These are phyloP conservation scores for Microdochium bolleyi DNA, from an alignment of 2,329 filamentous ascomycete species.

Conservation along the genomic window DNA sequence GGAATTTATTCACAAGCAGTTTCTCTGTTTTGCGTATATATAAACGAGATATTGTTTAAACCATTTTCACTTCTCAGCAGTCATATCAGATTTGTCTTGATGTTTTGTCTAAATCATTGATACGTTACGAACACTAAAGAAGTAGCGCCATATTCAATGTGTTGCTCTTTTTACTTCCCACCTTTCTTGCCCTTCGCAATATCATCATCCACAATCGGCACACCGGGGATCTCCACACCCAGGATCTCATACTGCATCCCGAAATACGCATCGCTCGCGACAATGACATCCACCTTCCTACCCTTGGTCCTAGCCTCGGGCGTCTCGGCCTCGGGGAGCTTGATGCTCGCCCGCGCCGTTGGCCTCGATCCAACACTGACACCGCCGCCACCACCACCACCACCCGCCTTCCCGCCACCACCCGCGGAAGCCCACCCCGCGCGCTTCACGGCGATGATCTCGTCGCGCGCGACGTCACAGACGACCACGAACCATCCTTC, in stretches of 20 bases:
- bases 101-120: too few relatives aligned
- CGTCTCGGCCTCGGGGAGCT: conserved; percentile 42
- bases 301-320: conserved; percentile 28
- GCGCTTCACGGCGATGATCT: conserved; percentile 80
- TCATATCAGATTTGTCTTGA: too few relatives aligned
- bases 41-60: too few relatives aligned
- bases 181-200: conserved; percentile 32
- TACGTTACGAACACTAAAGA: too few relatives aligned
- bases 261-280: conserved; percentile 83
- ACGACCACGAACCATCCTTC: conserved; percentile 89
- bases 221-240: conserved; percentile 42
- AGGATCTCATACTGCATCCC: conserved; percentile 54
- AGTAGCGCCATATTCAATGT: too few relatives aligned
- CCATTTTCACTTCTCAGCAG: too few relatives aligned
- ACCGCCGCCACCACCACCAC: conserved; percentile 16
- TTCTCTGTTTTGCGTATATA: too few relatives aligned
- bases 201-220: conserved; percentile 39
- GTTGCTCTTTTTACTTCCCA: background rate
- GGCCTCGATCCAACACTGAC: conserved; percentile 36
- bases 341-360: conserved; percentile 48
- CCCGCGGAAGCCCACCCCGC: conserved; percentile 56
- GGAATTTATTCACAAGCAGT: too few relatives aligned
- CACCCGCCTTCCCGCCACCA: conserved; percentile 6
- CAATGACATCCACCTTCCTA: conserved; percentile 62
- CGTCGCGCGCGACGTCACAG: conserved; percentile 57